Conservation (phyloP, 1,284 basidiomycete species). For the Malassezia slooffiae region DNA sequence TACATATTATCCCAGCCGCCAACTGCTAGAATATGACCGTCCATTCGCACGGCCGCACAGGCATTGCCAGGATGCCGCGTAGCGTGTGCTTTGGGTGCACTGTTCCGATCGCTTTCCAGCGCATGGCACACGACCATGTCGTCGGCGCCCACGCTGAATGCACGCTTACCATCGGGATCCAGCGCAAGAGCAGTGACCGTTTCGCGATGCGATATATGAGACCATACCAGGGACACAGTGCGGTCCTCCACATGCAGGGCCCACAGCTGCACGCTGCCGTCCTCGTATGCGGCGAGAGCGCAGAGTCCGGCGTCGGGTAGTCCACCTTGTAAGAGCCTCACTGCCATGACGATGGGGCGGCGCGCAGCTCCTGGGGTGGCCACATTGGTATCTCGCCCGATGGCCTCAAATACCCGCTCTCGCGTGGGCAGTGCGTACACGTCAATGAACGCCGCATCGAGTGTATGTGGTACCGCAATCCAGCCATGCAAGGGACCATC, state of each 20-base stretch:
- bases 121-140: neutral
- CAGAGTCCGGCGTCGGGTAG: neutral
- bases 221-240: slow-evolving; percentile 2
- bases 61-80: slow-evolving; percentile 10
- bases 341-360: slow-evolving; percentile 8
- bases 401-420: slow-evolving; percentile 5
- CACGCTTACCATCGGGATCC: neutral
- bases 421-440: slow-evolving; percentile 8
- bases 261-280: slow-evolving; percentile 7
- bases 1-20: slow-evolving; percentile 13
- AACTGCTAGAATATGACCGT: slow-evolving; percentile 2
- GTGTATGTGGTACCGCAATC: slow-evolving; percentile 6
- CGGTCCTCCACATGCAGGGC: neutral
- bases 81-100: neutral
- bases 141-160: slow-evolving; percentile 12
- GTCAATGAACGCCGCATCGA: slow-evolving; percentile 13
- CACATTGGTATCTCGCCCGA: neutral
- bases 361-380: neutral
- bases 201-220: slow-evolving; percentile 6
- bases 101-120: neutral
- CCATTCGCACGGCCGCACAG: slow-evolving; percentile 3
- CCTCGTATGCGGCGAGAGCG: slow-evolving; percentile 8
- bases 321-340: neutral
- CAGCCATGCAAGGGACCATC: neutral
- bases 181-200: slow-evolving; percentile 3